A percentile compares a stretch with the other conserved stretches of the same genome.
Conservation (phyloP, 2,329 filamentous ascomycete species). For the Aureobasidium sp. region DNA sequence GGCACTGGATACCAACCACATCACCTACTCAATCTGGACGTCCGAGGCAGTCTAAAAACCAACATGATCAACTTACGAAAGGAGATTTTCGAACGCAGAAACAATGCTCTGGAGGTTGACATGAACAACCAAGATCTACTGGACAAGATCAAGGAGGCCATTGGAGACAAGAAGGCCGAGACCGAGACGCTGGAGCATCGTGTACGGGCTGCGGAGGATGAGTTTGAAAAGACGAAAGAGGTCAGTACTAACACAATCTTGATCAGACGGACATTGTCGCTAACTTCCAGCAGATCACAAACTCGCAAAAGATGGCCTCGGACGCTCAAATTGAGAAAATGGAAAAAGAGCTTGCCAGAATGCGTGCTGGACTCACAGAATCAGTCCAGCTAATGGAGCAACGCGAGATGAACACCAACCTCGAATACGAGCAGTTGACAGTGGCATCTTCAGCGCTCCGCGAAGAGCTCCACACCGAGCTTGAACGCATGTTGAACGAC, state of each 20-base stretch:
- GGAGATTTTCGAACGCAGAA: constrained; percentile 84
- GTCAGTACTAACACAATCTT: constrained; percentile 24
- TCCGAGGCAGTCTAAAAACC: constrained; percentile 73
- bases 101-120: constrained; percentile 74
- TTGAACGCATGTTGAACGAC: constrained; percentile 92
- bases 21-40: constrained; percentile 81
- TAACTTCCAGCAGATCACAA: constrained; percentile 49
- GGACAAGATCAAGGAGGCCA: constrained; percentile 90
- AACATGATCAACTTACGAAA: constrained; percentile 72
- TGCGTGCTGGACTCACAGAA: constrained; percentile 75
- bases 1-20: constrained; percentile 83
- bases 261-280: neutral
- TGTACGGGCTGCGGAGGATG: constrained; percentile 79
- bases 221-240: constrained; percentile 91
- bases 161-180: constrained; percentile 89
- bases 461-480: constrained; percentile 96
- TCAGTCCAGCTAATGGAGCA: constrained; percentile 89
- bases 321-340: constrained; percentile 97
- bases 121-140: constrained; percentile 91
- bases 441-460: constrained; percentile 72
- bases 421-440: constrained; percentile 94
- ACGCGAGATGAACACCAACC: constrained; percentile 90
- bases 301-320: constrained; percentile 75
- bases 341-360: constrained; percentile 94
- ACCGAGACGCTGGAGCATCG: constrained; percentile 86